A percentile compares a stretch with the other conserved stretches of the same genome.
Evolutionary conservation across 257 asterid species (phyloP).

Genomic region (Capsicum pubescens): DNA sequence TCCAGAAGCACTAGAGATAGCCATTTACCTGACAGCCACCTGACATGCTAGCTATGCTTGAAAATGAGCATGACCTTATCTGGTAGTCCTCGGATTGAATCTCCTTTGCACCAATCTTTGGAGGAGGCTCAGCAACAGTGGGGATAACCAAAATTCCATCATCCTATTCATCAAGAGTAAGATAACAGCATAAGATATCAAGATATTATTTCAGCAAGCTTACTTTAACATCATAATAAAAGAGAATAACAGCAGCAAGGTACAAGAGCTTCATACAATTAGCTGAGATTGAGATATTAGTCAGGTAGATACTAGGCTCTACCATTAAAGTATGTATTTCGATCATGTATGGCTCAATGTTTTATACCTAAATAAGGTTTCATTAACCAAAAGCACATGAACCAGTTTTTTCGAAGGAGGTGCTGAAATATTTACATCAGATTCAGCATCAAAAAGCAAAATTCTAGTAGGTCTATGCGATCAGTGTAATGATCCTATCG

Average conservation of each 20-base stretch:
- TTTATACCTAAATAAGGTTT: background rate
- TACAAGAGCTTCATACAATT: background rate
- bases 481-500: background rate
- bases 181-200: conserved; percentile 9
- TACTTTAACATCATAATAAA: background rate
- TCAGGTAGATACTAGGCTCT: conserved; percentile 4
- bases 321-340: background rate
- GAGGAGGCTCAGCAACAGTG: conserved; percentile 70
- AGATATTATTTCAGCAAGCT: background rate
- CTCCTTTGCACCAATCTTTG: conserved; percentile 87
- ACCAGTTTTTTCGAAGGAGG: background rate
- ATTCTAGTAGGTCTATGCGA: background rate
- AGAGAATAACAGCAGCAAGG: conserved; percentile 21
- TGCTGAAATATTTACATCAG: background rate
- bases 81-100: conserved; percentile 60
- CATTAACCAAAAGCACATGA: conserved; percentile 3
- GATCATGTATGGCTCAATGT: background rate
- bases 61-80: conserved; percentile 56
- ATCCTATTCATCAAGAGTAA: conserved; percentile 60
- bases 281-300: conserved; percentile 9
- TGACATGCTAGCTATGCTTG: conserved; percentile 92
- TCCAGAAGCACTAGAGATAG: conserved; percentile 20
- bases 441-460: conserved; percentile 13
- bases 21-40: conserved; percentile 96
- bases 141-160: conserved; percentile 91